Base-by-base conservation (phyloP, 805 yeast genomes). In the Saccharomycopsis sp. region DNA sequence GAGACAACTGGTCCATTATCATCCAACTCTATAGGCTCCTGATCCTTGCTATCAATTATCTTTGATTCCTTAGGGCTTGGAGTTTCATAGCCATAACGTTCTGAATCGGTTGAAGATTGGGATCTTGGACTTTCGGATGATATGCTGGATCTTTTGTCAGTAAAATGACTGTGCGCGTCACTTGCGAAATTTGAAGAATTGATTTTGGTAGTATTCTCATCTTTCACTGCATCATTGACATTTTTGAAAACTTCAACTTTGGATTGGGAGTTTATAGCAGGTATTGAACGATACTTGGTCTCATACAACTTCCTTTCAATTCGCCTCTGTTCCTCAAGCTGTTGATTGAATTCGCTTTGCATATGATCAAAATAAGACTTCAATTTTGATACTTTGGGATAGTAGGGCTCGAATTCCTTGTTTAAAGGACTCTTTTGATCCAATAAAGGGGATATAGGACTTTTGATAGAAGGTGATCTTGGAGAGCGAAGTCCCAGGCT, bases 211-310 rank as follows among this genome's bases (percentile, higher is more conserved):
- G n/a, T n/a, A n/a, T n/a, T n/a, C n/a, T 59, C 68, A 34, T 62
- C 65, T 42, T 74, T 81, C 4, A 86, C 92, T 1, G 94, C 96
- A 60, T 88, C 97, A 45, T 80, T 77, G 9, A 84, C 92, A 53
- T 84, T 80, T 50, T 85, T n/a, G n/a, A n/a, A 89, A 19, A 92
- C 80, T 52, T 88, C 96, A 17, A 88, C 96, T 41, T 85, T 80
- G 0, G 98, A 96, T 45, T 73, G 78, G 1, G 92, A 77, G 1
- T 78, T 72, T 18, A 77, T 75, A 38, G 85, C 73, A 4, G 89
- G 87, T 10, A 68, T 63, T 0, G 89, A 85, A 46, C 77, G 67
- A 55, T 76, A 75, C 51, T 79, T 71, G 49, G 62, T 67, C 32
- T 74, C 67, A 31, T 84, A 55, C 46, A 80, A 77, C 42, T 70